Conservation (phyloP, 2,329 filamentous ascomycete species). For the Fusarium chlamydosporum region DNA sequence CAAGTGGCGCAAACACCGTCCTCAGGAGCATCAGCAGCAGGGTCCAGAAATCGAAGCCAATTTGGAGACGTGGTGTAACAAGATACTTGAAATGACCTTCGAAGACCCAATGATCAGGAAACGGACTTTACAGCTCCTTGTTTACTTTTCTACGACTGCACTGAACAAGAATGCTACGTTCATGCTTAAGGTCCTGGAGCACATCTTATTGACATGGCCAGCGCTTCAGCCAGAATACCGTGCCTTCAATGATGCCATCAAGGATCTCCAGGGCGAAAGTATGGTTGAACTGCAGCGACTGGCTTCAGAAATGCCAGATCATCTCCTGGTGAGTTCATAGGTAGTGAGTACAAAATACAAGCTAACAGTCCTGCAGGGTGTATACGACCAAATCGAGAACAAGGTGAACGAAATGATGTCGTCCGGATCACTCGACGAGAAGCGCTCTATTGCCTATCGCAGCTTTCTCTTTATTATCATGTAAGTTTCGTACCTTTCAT, state of each 20-base stretch:
- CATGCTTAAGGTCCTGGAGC: slow-evolving; percentile 90
- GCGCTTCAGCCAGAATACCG: slow-evolving; percentile 77
- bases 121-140: slow-evolving; percentile 83
- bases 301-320: slow-evolving; percentile 90
- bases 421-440: slow-evolving; percentile 81
- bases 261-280: slow-evolving; percentile 86
- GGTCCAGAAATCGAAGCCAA: slow-evolving; percentile 71
- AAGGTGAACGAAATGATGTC: slow-evolving; percentile 86
- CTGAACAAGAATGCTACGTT: slow-evolving; percentile 83
- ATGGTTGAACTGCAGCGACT: slow-evolving; percentile 90
- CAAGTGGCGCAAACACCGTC: slow-evolving; percentile 73
- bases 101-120: slow-evolving; percentile 90
- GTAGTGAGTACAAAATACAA: background rate
- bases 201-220: slow-evolving; percentile 89
- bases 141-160: slow-evolving; percentile 86
- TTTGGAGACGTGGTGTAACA: slow-evolving; percentile 79
- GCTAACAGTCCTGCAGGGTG: slow-evolving; percentile 65
- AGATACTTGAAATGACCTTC: slow-evolving; percentile 77
- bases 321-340: slow-evolving; percentile 74
- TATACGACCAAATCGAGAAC: slow-evolving; percentile 87
- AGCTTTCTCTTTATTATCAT: slow-evolving; percentile 96
- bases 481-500: slow-evolving; percentile 58
- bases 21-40: slow-evolving; percentile 62
- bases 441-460: slow-evolving; percentile 86
- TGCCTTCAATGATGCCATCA: slow-evolving; percentile 88